Conservation (phyloP, 2,329 filamentous ascomycete species). For the Ophiosphaerella narmari region DNA sequence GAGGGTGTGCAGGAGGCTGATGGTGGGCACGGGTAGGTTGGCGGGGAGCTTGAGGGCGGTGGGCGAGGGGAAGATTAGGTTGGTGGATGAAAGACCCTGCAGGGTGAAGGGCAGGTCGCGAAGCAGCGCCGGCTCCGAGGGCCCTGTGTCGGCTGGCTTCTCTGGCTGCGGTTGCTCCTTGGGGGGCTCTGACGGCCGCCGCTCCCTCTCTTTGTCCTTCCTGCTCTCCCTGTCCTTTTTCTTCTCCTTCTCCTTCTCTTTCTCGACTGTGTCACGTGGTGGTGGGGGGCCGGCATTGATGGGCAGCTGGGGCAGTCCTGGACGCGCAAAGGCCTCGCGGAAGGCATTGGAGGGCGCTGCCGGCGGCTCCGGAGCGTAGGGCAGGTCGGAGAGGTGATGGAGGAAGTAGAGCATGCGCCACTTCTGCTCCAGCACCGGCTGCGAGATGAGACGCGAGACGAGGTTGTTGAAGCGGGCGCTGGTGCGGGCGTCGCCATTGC, state of each 20-base stretch:
- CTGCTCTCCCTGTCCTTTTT: constrained; percentile 29
- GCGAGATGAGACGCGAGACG: constrained; percentile 84
- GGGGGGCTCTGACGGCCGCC: constrained; percentile 24
- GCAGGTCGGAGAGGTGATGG: constrained; percentile 74
- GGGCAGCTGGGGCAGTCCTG: constrained; percentile 50
- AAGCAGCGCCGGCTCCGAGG: constrained; percentile 54
- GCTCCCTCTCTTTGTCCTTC: constrained; percentile 32
- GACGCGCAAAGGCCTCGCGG: constrained; percentile 55
- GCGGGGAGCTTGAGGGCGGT: constrained; percentile 75
- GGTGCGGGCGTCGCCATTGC: constrained; percentile 67
- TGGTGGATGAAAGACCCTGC: constrained; percentile 87
- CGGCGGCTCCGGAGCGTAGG: constrained; percentile 21
- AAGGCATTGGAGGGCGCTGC: constrained; percentile 42
- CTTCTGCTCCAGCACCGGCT: constrained; percentile 92
- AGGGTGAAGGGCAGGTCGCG: constrained; percentile 87
- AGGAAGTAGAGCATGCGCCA: constrained; percentile 95
- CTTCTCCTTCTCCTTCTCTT: constrained; percentile 26
- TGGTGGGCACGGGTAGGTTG: constrained; percentile 79
- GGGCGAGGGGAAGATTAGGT: constrained; percentile 73
- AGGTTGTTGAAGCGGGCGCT: constrained; percentile 83
- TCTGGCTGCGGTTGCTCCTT: constrained; percentile 33
- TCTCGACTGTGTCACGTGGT: constrained; percentile 22
- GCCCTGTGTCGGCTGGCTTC: constrained; percentile 22
- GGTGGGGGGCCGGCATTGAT: constrained; percentile 33
- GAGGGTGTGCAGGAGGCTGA: constrained; percentile 85